Evolutionary conservation across 306 rosid species (phyloP).

Genomic region (Sesbania bispinosa): DNA sequence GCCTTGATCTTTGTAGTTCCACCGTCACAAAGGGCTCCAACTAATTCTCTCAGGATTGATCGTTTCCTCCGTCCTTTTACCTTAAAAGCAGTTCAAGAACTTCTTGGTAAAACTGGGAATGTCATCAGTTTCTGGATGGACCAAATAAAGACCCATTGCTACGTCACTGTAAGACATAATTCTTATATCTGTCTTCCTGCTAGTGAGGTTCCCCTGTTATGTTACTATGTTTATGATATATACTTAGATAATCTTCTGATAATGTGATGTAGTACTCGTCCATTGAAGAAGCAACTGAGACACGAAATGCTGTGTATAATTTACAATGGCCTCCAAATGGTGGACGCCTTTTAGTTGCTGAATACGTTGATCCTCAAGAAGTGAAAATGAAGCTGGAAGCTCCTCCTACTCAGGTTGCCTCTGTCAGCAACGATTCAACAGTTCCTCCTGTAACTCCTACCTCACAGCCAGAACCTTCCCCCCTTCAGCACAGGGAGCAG

Average conservation of each 20-base stretch:
- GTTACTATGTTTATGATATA: not conserved
- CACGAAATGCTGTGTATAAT: slow-evolving; percentile 84
- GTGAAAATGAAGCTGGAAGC: slow-evolving; percentile 59
- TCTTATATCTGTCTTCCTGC: slow-evolving; percentile 14
- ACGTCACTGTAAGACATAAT: slow-evolving; percentile 64
- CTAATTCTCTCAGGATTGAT: slow-evolving; percentile 77
- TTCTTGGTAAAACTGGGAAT: slow-evolving; percentile 78
- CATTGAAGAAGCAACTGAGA: slow-evolving; percentile 75
- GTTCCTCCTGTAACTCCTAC: slow-evolving; percentile 43
- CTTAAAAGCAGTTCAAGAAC: slow-evolving; percentile 86
- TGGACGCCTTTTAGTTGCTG: slow-evolving; percentile 73
- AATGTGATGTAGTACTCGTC: slow-evolving; percentile 63
- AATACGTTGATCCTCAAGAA: slow-evolving; percentile 81
- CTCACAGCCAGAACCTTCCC: slow-evolving; percentile 38
- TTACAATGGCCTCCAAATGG: slow-evolving; percentile 95
- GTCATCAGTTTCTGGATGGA: slow-evolving; percentile 91
- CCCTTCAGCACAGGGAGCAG: slow-evolving; percentile 28
- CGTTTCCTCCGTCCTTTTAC: slow-evolving; percentile 90
- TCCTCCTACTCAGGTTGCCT: slow-evolving; percentile 49
- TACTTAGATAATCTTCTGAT: not conserved
- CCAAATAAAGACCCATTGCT: slow-evolving; percentile 96
- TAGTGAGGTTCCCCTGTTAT: not conserved
- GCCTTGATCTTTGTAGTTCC: slow-evolving; percentile 60
- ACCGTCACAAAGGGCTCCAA: slow-evolving; percentile 65
- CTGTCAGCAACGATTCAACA: slow-evolving; percentile 38